These are phyloP conservation scores for Colletotrichum agaves DNA, from an alignment of 2,329 filamentous ascomycete genomes.

Conservation along the genomic window DNA sequence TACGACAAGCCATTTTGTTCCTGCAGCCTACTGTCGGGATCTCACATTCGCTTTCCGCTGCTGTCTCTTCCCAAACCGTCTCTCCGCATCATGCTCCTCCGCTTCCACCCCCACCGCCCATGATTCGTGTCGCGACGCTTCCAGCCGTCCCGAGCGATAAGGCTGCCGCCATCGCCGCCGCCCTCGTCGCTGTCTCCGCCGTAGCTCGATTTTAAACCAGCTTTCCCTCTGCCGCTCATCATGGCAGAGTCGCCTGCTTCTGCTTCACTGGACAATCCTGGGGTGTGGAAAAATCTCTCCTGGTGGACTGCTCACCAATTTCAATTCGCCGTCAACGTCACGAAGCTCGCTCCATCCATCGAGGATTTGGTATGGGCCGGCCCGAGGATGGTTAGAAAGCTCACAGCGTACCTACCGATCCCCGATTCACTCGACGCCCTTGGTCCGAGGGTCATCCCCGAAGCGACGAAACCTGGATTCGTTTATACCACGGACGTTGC, in stretches of 20 bases:
- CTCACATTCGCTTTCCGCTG: not conserved
- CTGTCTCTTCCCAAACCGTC: not conserved
- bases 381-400: constrained; percentile 75
- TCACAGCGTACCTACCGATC: constrained; percentile 70
- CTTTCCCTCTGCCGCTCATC: not conserved
- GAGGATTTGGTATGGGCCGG: constrained; percentile 76
- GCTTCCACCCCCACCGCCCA: constrained; percentile 13
- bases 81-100: constrained; percentile 23
- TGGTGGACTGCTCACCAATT: constrained; percentile 61
- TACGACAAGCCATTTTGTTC: not conserved
- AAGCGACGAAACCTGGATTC: constrained; percentile 60
- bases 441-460: constrained; percentile 69
- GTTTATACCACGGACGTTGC: constrained; percentile 55
- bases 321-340: constrained; percentile 61
- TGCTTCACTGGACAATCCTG: constrained; percentile 51
- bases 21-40: not conserved
- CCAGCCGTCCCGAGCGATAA: constrained; percentile 33
- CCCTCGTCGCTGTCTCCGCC: not conserved
- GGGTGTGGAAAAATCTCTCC: constrained; percentile 64
- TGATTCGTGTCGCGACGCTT: constrained; percentile 28
- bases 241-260: constrained; percentile 27
- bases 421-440: constrained; percentile 70
- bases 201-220: not conserved
- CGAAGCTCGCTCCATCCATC: constrained; percentile 70
- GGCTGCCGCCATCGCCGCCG: constrained; percentile 1